A percentile compares a stretch with the other conserved stretches of the same genome.
Conservation (phyloP, 768 basidiomycete species). For the Macrolepiota fuliginosa region DNA sequence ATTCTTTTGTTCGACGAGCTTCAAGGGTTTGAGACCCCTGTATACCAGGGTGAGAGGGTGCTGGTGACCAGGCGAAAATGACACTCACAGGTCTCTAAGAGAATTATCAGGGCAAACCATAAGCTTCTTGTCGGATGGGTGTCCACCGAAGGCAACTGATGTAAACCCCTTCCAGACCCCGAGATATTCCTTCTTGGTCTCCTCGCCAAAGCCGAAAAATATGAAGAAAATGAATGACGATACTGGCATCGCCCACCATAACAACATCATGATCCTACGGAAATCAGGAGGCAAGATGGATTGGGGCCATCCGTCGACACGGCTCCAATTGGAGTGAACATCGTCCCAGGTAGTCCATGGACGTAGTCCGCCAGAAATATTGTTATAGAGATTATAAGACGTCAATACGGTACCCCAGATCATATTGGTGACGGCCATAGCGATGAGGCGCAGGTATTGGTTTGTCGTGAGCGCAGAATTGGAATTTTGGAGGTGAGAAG, state of each 20-base stretch:
- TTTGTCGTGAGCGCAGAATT: conserved; percentile 23
- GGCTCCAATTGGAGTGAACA: conserved; percentile 45
- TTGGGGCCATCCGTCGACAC: conserved; percentile 34
- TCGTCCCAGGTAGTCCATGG: conserved; percentile 49
- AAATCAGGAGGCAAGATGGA: conserved; percentile 17
- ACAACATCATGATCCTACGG: background rate
- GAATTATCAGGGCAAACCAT: too few relatives aligned
- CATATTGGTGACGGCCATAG: conserved; percentile 47
- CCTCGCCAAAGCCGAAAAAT: conserved; percentile 52
- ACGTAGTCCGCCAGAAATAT: conserved; percentile 25
- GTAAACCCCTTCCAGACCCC: too few relatives aligned
- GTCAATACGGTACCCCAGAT: conserved; percentile 33
- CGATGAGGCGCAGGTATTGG: conserved; percentile 59
- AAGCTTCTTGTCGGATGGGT: too few relatives aligned
- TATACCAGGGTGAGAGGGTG: too few relatives aligned
- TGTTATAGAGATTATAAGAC: conserved; percentile 32
- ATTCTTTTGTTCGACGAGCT: background rate
- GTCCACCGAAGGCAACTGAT: too few relatives aligned
- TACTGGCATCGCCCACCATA: conserved; percentile 29
- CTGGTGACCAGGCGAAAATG: too few relatives aligned
- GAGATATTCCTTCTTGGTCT: conserved; percentile 42
- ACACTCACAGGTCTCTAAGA: background rate
- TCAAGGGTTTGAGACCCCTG: background rate
- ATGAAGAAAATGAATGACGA: conserved; percentile 47
- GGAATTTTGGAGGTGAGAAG: background rate